Base-by-base conservation (phyloP, 164 flowering plant species). In the Vitis cinerea region DNA sequence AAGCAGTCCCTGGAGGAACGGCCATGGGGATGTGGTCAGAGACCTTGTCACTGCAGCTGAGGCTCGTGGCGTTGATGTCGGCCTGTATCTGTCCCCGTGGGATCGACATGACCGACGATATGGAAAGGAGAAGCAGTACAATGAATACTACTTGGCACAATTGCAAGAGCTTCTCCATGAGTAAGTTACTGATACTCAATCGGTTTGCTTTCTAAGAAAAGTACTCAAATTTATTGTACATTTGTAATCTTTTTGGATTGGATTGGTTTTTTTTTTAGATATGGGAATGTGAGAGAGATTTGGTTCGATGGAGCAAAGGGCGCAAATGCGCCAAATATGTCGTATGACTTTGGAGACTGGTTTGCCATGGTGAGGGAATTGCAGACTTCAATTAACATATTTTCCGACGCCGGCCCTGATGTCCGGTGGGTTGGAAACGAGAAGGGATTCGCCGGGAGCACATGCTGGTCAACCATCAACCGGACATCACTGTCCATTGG, bases 221-320 rank as follows among this genome's bases (percentile, higher is more conserved):
- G 44, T 37, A 37, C 7, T 23, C 2, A 23, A 23, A 23, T 1
- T 23, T 23, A 23, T 2, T 23, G 27, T 23, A 23, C 27, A 23
- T 23, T 44, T 13, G 16, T 48, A 31, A 9, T 63, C 57, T 44
- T 66, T 47, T 4, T 67, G 50, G 10, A 23, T 52, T 19, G 0
- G 63, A 59, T 57, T 31, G 67, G 7, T 23, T 37, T 37, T 56
- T 68, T 64, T 50, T 31, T 68, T 52, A 90, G 97, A 27, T 94
- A 94, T 83, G 97, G 97, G 30, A 79, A 78, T 74, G 83, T 94
- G 30, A 80, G 81, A 50, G 99, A 94, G 82, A 88, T 94, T 44
- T 92, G 99, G 99, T 94, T 94, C 30, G 98, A 94, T 69, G 98
- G 98, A 59, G 97, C 97, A 3, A 94, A 92, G 75, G 98, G 93